Conservation (phyloP, 2,329 filamentous ascomycete species). For the Phyllosticta capitalensis region DNA sequence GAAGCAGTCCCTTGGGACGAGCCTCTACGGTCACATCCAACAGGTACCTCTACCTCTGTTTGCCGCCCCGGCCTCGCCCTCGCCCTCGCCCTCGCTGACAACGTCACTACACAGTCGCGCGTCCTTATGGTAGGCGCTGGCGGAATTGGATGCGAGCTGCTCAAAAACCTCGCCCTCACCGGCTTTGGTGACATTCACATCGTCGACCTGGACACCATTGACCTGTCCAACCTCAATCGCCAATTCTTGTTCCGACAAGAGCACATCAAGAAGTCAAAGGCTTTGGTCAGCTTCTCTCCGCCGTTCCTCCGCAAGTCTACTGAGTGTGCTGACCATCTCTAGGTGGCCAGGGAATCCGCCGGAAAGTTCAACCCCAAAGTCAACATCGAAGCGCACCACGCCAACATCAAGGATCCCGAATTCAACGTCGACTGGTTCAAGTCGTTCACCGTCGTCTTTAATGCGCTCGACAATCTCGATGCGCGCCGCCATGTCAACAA, state of each 20-base stretch:
- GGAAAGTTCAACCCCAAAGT: slow-evolving; percentile 82
- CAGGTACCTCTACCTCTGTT: slow-evolving; percentile 49
- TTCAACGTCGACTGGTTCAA: slow-evolving; percentile 88
- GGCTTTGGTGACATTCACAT: slow-evolving; percentile 91
- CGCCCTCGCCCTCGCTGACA: slow-evolving; percentile 20
- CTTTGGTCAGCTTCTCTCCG: slow-evolving; percentile 46
- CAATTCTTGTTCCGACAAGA: slow-evolving; percentile 95
- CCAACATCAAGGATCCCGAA: slow-evolving; percentile 82
- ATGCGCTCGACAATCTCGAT: slow-evolving; percentile 91
- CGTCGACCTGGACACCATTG: slow-evolving; percentile 96
- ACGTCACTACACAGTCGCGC: slow-evolving; percentile 51
- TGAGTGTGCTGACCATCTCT: slow-evolving; percentile 1
- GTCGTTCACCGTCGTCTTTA: slow-evolving; percentile 79
- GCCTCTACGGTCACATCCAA: slow-evolving; percentile 57
- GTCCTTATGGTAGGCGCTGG: slow-evolving; percentile 93
- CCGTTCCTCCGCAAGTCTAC: background rate
- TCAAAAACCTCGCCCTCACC: slow-evolving; percentile 89
- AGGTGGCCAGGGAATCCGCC: slow-evolving; percentile 90
- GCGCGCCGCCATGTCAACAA: slow-evolving; percentile 90
- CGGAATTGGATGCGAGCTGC: slow-evolving; percentile 92
- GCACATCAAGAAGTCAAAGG: slow-evolving; percentile 96
- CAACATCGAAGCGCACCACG: slow-evolving; percentile 80
- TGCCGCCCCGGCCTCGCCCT: background rate
- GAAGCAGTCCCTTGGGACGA: slow-evolving; percentile 55
- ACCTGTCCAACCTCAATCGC: slow-evolving; percentile 92